phyloP scores from a whole-genome alignment of 208 protist genomes.

The Lotmaria passim region DNA sequence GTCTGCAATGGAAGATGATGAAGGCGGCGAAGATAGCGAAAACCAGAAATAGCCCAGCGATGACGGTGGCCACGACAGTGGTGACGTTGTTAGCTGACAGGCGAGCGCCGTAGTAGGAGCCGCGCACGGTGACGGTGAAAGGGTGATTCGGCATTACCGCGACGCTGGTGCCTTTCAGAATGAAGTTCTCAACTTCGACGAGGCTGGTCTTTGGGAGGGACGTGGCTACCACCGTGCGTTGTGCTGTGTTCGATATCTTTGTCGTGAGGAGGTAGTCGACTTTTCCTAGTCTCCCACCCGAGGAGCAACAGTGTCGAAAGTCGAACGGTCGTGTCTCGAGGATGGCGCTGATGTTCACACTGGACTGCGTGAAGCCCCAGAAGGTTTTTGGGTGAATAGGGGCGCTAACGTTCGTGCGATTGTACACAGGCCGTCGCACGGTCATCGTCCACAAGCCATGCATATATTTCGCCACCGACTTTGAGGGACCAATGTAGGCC shows the following conservation, averaged over 20 bases:
- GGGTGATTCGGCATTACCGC: constrained; percentile 7
- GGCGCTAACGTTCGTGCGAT: constrained; percentile 14
- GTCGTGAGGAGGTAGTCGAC: constrained; percentile 71
- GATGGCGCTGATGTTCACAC: constrained; percentile 48
- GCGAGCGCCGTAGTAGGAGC: constrained; percentile 1
- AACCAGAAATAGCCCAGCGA: constrained; percentile 10
- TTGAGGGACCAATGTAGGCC: constrained; percentile 40
- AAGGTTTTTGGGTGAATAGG: constrained; percentile 37
- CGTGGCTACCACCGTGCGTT: constrained; percentile 23
- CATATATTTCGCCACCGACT: constrained; percentile 10
- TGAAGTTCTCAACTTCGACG: constrained; percentile 1
- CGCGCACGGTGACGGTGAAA: constrained; percentile 16
- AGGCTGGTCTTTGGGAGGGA: constrained; percentile 16
- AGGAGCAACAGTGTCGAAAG: background rate
- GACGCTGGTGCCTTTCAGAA: background rate
- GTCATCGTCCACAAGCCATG: constrained; percentile 40
- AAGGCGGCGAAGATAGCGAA: constrained; percentile 34
- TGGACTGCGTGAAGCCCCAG: constrained; percentile 68
- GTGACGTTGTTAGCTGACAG: constrained; percentile 15
- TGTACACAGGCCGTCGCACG: constrained; percentile 58
- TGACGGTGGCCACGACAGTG: constrained; percentile 9
- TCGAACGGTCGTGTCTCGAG: constrained; percentile 35
- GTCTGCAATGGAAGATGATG: constrained; percentile 39
- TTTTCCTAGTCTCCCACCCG: constrained; percentile 7
- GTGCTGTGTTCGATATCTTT: background rate